Base-by-base conservation (phyloP, 257 asterid species). In the Solanum chaucha region DNA sequence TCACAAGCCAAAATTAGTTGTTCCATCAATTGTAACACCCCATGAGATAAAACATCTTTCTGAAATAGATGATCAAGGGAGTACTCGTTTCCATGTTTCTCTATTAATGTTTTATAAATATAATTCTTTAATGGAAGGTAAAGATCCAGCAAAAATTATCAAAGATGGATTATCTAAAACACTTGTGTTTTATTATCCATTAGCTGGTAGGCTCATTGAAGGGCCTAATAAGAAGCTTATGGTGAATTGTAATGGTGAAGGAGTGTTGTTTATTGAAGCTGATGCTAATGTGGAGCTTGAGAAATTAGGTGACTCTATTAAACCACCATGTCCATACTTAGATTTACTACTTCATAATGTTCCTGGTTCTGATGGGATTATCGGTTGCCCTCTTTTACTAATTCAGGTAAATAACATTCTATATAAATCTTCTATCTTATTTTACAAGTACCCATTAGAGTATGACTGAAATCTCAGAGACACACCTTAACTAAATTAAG, bases 241-340 rank as follows among this genome's bases (percentile, higher is more conserved):
- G 6, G 85, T 86, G 1, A 88, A 88, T 14, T 88, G 89, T 14
- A 88, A 78, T 17, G 32, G 61, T 6, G 89, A 86, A 30, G 89
- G 90, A 10, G 64, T 88, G 2, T 44, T 88, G 20, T 88, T 88
- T 78, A 26, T 86, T 70, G 90, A 88, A 38, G 85, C 87, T 77
- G 64, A 77, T 77, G 84, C 64, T 0, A 13, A 41, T 24, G 34
- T 41, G 4, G 84, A 77, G 61, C 64, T 41, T 36, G 40, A 36
- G 0, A 36, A 36, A 36, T 36, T 36, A 36, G 40, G 40, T 5
- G 40, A 36, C 9, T 6, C 40, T 36, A 36, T 35, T 35, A 35
- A 35, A 35, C 38, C 38, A 35, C 38, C 38, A 35, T 35, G 38
- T 35, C 38, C 38, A 35, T 35, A 5, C 38, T 35, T 35, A 2